Evolutionary conservation across 176 grass and related monocot genomes (phyloP), one percentile per base, ranked within the genome.

Genomic region (Eremochloa ophiuroides): DNA sequence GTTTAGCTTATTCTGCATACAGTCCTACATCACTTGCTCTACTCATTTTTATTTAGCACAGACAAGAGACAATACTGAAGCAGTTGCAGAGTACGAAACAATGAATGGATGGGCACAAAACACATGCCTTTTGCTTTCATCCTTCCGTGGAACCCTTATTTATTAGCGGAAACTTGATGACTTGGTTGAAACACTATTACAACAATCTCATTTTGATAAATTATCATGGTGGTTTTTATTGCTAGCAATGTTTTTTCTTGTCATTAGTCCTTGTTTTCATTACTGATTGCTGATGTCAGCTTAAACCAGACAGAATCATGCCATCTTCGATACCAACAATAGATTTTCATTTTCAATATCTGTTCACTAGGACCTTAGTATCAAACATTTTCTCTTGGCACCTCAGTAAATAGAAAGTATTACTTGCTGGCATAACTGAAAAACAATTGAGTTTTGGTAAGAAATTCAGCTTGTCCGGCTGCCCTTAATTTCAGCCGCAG

Each of bases 21-120:
- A 75, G 18, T 44, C 30, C 30, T 87, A 65, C 28, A 38, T 2
- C 71, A 22, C 10, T 72, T 12, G 7, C 48, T 17, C 51, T 81
- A 55, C n/a, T 76, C 50, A 76, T 82, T 26, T 63, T 23, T 78
- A 51, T 56, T 63, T 33, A 72, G 42, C 33, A 65, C 61, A 46
- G 34, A 46, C 14, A 68, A 20, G 4, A 40, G 29, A 40, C 17
- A 71, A 25, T 4, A 68, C 22, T 63, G 56, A 33, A 26, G 2
- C 48, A 7, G 10, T 53, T 63, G 11, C 62, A 62, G 28, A n/a
- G 5, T 41, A 81, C 40, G 11, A 34, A 20, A 78, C 14, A 71
- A 71, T 76, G 10, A 85, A 2, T n/a, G 50, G n/a, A 25, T 37
- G 34, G 59, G 10, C 33, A 27, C 17, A 23, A 41, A 42, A 72